Percentiles rank a stretch among this genome's conserved stretches.
These are phyloP conservation scores for Corchorus capsularis DNA, from an alignment of 345 rosid genomes.

Conservation along the genomic window DNA sequence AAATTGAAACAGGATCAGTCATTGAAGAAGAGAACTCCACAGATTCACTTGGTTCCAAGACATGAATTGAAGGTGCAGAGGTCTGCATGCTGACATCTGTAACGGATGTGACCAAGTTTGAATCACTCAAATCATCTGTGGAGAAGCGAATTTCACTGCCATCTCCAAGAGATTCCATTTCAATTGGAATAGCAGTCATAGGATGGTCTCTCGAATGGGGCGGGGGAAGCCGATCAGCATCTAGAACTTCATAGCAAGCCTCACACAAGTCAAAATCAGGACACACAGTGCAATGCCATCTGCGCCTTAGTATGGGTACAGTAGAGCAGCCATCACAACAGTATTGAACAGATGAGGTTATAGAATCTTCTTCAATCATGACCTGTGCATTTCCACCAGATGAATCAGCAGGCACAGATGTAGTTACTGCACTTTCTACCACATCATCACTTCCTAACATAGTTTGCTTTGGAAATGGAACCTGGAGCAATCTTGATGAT, in stretches of 20 bases:
- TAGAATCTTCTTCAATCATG: conserved; percentile 95
- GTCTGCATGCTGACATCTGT: conserved; percentile 48
- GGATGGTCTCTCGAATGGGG: conserved; percentile 97
- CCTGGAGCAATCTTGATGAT: conserved; percentile 97
- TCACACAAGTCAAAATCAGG: conserved; percentile 98
- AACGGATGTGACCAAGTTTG: conserved; percentile 52
- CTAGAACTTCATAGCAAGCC: conserved; percentile 88
- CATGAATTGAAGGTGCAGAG: conserved; percentile 91
- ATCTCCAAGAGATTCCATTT: conserved; percentile 85
- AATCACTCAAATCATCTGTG: conserved; percentile 62
- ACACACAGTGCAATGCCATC: conserved; percentile 99
- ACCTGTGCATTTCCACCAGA: conserved; percentile 69
- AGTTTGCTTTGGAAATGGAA: conserved; percentile 97
- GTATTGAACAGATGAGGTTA: conserved; percentile 93
- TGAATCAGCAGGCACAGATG: conserved; percentile 58
- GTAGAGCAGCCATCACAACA: conserved; percentile 99
- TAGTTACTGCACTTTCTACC: conserved; percentile 58
- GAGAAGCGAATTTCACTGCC: conserved; percentile 83
- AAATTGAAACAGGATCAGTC: conserved; percentile 76
- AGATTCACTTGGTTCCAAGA: conserved; percentile 84
- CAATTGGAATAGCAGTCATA: conserved; percentile 95
- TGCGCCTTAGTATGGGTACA: conserved; percentile 87
- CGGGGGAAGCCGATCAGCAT: conserved; percentile 79
- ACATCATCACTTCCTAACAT: conserved; percentile 83
- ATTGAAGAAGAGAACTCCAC: conserved; percentile 76